phyloP scores from a whole-genome alignment of 2,329 filamentous ascomycete genomes.

The Pseudogymnoascus sp. region DNA sequence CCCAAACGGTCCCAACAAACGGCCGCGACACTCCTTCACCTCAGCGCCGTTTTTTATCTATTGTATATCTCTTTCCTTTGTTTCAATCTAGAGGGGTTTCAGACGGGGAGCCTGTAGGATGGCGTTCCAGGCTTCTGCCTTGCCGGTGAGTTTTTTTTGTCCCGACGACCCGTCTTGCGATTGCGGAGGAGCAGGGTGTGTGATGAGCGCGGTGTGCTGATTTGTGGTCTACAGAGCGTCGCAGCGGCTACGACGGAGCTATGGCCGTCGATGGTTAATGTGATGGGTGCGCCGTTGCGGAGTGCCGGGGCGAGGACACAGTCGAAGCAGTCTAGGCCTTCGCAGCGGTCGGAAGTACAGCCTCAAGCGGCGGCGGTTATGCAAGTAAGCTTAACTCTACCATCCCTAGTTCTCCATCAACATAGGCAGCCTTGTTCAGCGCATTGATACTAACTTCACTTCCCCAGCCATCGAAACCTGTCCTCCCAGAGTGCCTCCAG shows the following conservation, averaged over 20 bases:
- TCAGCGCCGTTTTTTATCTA: neutral
- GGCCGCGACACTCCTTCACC: neutral
- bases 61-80: neutral
- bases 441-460: neutral
- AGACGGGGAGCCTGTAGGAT: slow-evolving; percentile 12
- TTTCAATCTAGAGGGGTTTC: neutral
- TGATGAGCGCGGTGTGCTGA: neutral
- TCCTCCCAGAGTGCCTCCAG: slow-evolving; percentile 17
- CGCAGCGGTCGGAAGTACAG: neutral
- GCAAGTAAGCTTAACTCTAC: neutral
- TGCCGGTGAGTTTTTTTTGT: slow-evolving; percentile 19
- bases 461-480: slow-evolving; percentile 10
- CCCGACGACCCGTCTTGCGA: neutral
- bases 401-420: too few relatives aligned
- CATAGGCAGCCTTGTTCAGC: neutral
- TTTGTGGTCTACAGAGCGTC: slow-evolving; percentile 32
- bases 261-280: slow-evolving; percentile 35
- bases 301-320: slow-evolving; percentile 20
- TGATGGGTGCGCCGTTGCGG: slow-evolving; percentile 31
- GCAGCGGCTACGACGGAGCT: slow-evolving; percentile 33
- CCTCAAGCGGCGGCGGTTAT: neutral
- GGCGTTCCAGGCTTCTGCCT: slow-evolving; percentile 22
- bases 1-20: neutral
- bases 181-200: neutral
- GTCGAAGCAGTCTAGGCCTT: slow-evolving; percentile 5